Evolutionary conservation across 1,284 basidiomycete genomes (phyloP).

Genomic region (Puccinia coronata): DNA sequence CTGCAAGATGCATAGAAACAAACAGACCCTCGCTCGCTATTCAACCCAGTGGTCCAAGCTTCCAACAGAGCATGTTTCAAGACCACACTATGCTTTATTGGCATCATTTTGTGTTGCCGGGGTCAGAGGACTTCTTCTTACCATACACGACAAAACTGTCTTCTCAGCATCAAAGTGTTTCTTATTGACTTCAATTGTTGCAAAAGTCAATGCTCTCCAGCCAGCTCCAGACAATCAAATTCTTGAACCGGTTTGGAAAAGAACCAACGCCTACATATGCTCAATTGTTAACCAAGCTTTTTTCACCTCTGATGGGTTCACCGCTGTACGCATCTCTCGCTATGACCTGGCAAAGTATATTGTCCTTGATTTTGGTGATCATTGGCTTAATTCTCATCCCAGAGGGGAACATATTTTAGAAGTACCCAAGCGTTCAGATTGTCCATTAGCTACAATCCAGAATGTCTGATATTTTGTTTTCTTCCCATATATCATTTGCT

Average conservation of each 20-base stretch:
- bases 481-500: no score
- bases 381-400: slow-evolving; percentile 1
- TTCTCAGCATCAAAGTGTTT: slow-evolving; percentile 3
- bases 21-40: neutral
- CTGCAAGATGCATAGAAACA: neutral
- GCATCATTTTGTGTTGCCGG: slow-evolving; percentile 12
- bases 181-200: neutral
- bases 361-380: slow-evolving; percentile 14
- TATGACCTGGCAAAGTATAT: slow-evolving; percentile 8
- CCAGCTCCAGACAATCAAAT: neutral
- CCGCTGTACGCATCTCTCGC: neutral
- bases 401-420: neutral
- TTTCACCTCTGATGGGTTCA: neutral
- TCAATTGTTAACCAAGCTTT: neutral
- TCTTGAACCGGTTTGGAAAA: slow-evolving; percentile 17
- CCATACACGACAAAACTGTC: no score
- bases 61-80: neutral
- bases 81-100: neutral
- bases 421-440: neutral
- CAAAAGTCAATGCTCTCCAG: slow-evolving; percentile 1
- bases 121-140: neutral
- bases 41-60: neutral
- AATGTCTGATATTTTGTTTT: no score
- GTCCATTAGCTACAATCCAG: neutral
- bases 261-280: slow-evolving; percentile 18